phyloP scores from a whole-genome alignment of 257 asterid species.

The Nicotiana attenuata region DNA sequence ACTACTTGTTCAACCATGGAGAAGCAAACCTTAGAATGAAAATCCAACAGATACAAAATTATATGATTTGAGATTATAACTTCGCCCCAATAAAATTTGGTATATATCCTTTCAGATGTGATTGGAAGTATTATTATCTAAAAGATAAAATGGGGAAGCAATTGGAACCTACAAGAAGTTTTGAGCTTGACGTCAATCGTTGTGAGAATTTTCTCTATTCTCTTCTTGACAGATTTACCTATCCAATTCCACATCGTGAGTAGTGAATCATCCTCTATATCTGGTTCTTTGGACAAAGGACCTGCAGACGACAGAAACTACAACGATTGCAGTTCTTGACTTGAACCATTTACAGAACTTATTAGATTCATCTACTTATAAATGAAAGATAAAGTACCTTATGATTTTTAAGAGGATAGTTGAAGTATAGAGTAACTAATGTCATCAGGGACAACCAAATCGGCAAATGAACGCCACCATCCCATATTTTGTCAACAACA shows the following conservation, averaged over 20 bases:
- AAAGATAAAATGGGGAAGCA: constrained; percentile 6
- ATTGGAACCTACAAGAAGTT: constrained; percentile 68
- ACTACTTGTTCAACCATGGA: constrained; percentile 39
- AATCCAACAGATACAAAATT: neutral
- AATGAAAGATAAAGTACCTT: too few relatives aligned
- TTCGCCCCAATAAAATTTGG: neutral
- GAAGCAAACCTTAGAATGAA: constrained; percentile 2
- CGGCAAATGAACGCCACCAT: too few relatives aligned
- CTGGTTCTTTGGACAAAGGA: constrained; percentile 74
- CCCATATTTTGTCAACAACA: too few relatives aligned
- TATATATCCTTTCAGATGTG: neutral
- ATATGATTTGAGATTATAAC: neutral
- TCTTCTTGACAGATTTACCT: constrained; percentile 57
- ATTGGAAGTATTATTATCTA: neutral
- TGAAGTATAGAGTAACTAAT: too few relatives aligned
- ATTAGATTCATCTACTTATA: neutral
- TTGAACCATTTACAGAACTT: neutral
- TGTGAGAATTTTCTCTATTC: constrained; percentile 85
- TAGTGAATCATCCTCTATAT: constrained; percentile 70
- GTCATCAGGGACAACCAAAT: too few relatives aligned
- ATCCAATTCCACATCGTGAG: constrained; percentile 85
- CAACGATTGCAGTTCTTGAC: neutral
- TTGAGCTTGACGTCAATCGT: constrained; percentile 84
- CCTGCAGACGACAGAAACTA: constrained; percentile 30
- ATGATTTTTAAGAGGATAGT: too few relatives aligned